Base-by-base conservation (phyloP, 805 yeast species). In the Candida morakotiae region DNA sequence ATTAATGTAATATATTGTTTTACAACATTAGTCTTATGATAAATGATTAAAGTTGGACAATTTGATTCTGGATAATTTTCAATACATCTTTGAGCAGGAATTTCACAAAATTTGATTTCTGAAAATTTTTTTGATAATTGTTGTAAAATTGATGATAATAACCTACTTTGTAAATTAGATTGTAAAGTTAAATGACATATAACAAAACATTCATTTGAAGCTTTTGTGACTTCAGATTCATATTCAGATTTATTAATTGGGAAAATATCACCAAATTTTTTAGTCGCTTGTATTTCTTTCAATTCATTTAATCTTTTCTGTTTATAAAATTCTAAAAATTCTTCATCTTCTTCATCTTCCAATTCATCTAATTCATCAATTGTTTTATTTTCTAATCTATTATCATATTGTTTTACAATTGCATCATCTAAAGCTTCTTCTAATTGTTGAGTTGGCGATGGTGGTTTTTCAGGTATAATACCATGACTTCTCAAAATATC, bases 341-440 rank as follows among this genome's bases (percentile, higher is more conserved):
- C 97, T 48, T 88, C 97, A 47, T 87, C 94, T 52, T 91, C 97
- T 28, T 87, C 95, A 48, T 83, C 96, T 56, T 91, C 97, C 29
- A 89, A 61, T 43, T 73, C 96, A 38, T 84, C 95, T 33, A 93
- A 67, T 55, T 88, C 97, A 25, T 83, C 87, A 18, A 91, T 52
- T 44, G 80, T 80, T 53, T 83, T 79, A 44, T 73, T 76, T 44
- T 87, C 96, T 18, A 89, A 68, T 41, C 97, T 67, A 57, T 86
- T 84, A 9, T 81, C 94, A 56, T 87, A 89, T 51, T 87, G 95
- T 38, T 69, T 73, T 37, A 70, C 71, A 10, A 87, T 72, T 0
- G 95, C 96, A 37, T 86, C 94, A 21, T 83, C 88, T 31, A 89
- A 60, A 2, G 94, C 95, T 48, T 83, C 89, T 55, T 93, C 98